Percentiles rank a stretch among this genome's conserved stretches.
phyloP scores from a whole-genome alignment of 2,329 filamentous ascomycete genomes.

The Helotiales sp. region DNA sequence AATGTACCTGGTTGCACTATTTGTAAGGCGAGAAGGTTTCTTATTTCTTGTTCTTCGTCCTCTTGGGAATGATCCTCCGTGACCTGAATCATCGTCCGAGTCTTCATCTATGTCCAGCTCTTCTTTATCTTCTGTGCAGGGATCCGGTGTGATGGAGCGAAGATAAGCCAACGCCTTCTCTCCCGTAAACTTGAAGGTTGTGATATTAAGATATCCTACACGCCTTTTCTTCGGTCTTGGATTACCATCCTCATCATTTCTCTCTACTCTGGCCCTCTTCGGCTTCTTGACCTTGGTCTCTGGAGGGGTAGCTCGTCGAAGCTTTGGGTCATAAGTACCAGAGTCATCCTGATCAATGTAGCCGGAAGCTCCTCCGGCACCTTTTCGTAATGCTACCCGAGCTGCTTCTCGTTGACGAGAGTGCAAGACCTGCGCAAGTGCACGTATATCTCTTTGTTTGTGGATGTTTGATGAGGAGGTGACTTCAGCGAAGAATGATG shows the following conservation, averaged over 20 bases:
- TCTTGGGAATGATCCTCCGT: background rate
- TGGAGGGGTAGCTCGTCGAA: background rate
- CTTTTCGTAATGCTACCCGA: background rate
- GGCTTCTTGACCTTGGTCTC: background rate
- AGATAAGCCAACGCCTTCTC: constrained; percentile 19
- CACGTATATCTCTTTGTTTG: constrained; percentile 1
- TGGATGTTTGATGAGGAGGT: background rate
- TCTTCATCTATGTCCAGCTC: constrained; percentile 4
- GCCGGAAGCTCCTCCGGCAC: constrained; percentile 13
- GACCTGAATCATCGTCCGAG: constrained; percentile 5
- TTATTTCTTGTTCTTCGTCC: constrained; percentile 5
- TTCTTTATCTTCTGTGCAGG: background rate
- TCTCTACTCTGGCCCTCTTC: background rate
- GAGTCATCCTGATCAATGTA: constrained; percentile 31
- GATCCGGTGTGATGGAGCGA: constrained; percentile 12
- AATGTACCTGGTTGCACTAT: background rate
- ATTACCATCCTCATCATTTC: background rate
- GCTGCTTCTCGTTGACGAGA: constrained; percentile 17
- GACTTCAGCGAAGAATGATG: background rate
- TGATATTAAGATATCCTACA: constrained; percentile 12
- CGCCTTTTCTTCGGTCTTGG: background rate
- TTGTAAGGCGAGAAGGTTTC: background rate
- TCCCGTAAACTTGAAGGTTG: constrained; percentile 19
- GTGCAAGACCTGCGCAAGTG: constrained; percentile 19
- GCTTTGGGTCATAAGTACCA: constrained; percentile 30